These are phyloP conservation scores for Fusarium praegraminearum DNA, from an alignment of 2,329 filamentous ascomycete genomes.

Conservation along the genomic window DNA sequence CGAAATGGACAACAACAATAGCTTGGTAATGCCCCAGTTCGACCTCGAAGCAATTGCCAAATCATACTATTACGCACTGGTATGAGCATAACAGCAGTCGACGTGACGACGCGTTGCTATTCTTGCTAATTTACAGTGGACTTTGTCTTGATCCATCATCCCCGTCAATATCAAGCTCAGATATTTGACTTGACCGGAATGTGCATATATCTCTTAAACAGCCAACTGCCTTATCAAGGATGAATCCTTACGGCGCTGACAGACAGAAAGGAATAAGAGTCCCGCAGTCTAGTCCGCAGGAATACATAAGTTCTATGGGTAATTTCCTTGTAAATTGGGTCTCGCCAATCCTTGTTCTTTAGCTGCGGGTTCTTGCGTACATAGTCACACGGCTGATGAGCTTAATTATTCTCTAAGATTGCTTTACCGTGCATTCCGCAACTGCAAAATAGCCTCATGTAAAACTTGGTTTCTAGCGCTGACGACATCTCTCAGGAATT, in stretches of 20 bases:
- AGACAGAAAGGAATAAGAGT: constrained; percentile 9
- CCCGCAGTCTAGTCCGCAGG: not conserved
- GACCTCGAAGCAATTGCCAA: constrained; percentile 10
- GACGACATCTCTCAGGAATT: not conserved
- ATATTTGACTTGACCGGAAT: not conserved
- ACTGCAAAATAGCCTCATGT: constrained; percentile 6
- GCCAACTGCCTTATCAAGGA: constrained; percentile 2
- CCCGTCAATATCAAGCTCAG: constrained; percentile 20
- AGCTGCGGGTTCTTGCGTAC: constrained; percentile 19
- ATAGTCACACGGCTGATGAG: constrained; percentile 35
- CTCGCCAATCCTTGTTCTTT: constrained; percentile 14
- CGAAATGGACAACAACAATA: constrained; percentile 18
- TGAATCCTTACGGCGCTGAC: not conserved
- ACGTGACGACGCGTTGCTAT: constrained; percentile 32
- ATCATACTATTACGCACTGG: constrained; percentile 9
- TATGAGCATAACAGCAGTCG: constrained; percentile 21
- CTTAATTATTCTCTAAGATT: constrained; percentile 35
- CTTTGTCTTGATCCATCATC: constrained; percentile 11
- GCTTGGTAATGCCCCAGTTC: constrained; percentile 12
- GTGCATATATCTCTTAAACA: not conserved
- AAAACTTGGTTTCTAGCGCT: not conserved
- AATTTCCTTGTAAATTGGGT: constrained; percentile 41
- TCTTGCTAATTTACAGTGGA: constrained; percentile 15
- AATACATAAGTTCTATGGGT: constrained; percentile 12
- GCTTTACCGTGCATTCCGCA: constrained; percentile 26